Evolutionary conservation across 2,329 filamentous ascomycete species (phyloP), one percentile per base, ranked within the genome.

Genomic region (Clathrospora elynae): DNA sequence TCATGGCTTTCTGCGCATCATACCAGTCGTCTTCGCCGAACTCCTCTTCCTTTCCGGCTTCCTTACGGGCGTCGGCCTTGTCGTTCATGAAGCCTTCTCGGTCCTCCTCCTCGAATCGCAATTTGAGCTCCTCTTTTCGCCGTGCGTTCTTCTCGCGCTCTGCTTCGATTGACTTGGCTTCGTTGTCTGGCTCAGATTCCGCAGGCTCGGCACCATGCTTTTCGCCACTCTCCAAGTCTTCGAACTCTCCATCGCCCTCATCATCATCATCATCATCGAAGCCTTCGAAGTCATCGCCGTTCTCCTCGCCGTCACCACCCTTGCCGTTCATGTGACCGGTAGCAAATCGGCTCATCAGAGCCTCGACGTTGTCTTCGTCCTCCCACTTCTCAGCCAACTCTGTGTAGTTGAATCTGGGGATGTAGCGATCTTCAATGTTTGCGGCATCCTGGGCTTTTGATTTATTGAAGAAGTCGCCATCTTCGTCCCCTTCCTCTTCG

Each of bases 11-110:
- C 67, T 99, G 93, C 18, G 88, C 83, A 65, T 97, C 93, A 67
- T 99, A 99, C 95, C 95, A 99, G 42, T 99, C 89, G 66, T 99
- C 93, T 71, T 99, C 93, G 37, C 91, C 93, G 62, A 95, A 97
- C 64, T 95, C 87, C 45, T 83, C 76, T 38, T 92, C 83, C 5
- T 83, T 77, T 3, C 79, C 79, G 22, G 80, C 85, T 19, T 90
- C 87, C 51, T 82, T 78, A 23, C 86, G 81, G 8, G 87, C 87
- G 35, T 85, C 83, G 18, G 88, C 85, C 65, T 95, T 95, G 71
- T 93, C 90, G 63, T 95, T 95, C 61, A 88, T 84, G 67, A 96
- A 91, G 0, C 93, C 93, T 66, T 99, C 93, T n/a, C 89, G 82
- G 66, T 99, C 93, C 76, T 99, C 93, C 70, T 97, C 91, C 64